Base-by-base conservation (phyloP, 495 filamentous ascomycete genomes). In the Penicillium cinerascens region DNA sequence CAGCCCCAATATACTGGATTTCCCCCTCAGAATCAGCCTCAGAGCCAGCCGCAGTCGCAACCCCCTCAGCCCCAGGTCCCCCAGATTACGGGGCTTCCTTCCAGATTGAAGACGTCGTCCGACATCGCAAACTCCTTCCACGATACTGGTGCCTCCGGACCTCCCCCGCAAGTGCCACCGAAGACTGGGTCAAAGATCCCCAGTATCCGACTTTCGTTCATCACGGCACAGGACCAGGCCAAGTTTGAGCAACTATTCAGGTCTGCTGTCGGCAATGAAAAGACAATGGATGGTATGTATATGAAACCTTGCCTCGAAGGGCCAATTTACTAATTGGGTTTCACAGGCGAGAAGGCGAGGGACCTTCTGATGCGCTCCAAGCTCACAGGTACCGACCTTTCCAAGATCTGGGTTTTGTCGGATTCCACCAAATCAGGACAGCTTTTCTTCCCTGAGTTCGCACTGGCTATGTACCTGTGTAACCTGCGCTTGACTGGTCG, bases 211-310 rank as follows among this genome's bases (percentile, higher is more conserved):
- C 75, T 99, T 40, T 95, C 91, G 6, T 99, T 97, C 60, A 92
- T 99, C 49, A 97, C 95, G 1, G 91, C 88, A 20, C 84, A 87
- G 56, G 95, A 99, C 62, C 95, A 99, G 67, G 87, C 92, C 51
- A 96, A 93, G 70, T 99, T 99, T 61, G 95, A 99, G 77, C 91
- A 95, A 54, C 76, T 99, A 8, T 99, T 99, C 75, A 97, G 95
- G 73, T 92, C 90, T 43, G 95, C 95, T 8, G 91, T 92, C 33
- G 90, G 91, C 10, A 87, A 92, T 60, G 87, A 81, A 53, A 86
- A 87, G 61, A 91, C 93, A 38, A 78, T 99, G 76, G 87, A 89
- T 62, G 95, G 89, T 82, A 0, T 11, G 54, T 43, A 37, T 6
- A 9, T 38, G 27, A 21, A 29, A 5, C 25, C 22, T 22, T 2